phyloP scores from a whole-genome alignment of 2,329 filamentous ascomycete genomes.

The Salinomyces thailandicus region DNA sequence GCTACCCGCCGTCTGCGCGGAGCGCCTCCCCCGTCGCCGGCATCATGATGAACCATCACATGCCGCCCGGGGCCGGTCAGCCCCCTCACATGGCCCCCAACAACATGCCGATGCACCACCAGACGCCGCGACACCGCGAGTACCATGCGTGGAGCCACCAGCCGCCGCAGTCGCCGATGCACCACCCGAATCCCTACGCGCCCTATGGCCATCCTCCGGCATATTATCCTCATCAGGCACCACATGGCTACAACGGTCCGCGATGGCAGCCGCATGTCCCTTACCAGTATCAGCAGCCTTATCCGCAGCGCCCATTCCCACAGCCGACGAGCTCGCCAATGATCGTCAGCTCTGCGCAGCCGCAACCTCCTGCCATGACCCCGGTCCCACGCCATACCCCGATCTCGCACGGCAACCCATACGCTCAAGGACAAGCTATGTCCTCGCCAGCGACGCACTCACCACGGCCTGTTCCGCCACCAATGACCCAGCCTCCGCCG shows the following conservation, averaged over 20 bases:
- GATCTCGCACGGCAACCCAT: constrained; percentile 7
- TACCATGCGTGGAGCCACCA: constrained; percentile 24
- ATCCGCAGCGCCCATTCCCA: constrained; percentile 25
- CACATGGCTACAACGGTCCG: constrained; percentile 7
- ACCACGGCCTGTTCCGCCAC: constrained; percentile 23
- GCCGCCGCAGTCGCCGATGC: constrained; percentile 28
- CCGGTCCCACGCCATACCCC: not conserved
- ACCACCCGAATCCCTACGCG: constrained; percentile 10
- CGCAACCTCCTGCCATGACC: not conserved
- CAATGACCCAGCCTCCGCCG: constrained; percentile 7
- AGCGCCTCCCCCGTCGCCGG: constrained; percentile 47
- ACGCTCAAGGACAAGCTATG: constrained; percentile 38
- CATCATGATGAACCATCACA: constrained; percentile 72
- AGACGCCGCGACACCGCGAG: constrained; percentile 31
- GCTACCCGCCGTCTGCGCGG: constrained; percentile 9
- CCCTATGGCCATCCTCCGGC: constrained; percentile 9
- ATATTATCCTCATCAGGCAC: constrained; percentile 14
- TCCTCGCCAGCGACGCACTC: constrained; percentile 12
- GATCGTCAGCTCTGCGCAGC: constrained; percentile 32
- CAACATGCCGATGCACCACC: constrained; percentile 28
- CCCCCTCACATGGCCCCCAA: constrained; percentile 29
- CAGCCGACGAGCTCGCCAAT: constrained; percentile 32
- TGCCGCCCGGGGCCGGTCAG: constrained; percentile 57
- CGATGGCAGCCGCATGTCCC: constrained; percentile 29
- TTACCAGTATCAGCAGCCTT: constrained; percentile 29